Evolutionary conservation across 2,329 filamentous ascomycete genomes (phyloP), one percentile per base, ranked within the genome.

Genomic region (Lasiodiplodia sp.): DNA sequence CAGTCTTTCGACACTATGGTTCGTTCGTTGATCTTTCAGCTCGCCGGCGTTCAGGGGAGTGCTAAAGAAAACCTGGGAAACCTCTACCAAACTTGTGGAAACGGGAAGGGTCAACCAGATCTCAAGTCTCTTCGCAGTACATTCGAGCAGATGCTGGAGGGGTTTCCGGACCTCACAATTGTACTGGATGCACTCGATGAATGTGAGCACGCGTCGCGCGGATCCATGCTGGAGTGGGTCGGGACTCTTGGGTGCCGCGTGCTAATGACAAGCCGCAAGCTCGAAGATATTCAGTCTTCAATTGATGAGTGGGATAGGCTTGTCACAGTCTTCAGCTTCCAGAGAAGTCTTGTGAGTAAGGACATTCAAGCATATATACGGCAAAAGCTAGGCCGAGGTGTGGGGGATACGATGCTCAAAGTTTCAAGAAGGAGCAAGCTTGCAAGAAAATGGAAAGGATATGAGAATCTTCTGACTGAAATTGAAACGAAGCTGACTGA

Each of bases 11-110:
- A 78, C 18, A 70, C 73, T 0, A 77, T 81, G 73, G 14, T 83
- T 1, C 75, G 77, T 16, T 82, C 80, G 10, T 71, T 84, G 2
- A 53, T 82, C 12, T 69, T 49, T 16, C 82, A 84, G 67, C 71
- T 82, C 2, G 75, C 31, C 31, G 1, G 31, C 8, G 8, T 34
- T 1, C 10, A 34, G 8, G 1, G 8, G 8, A 51, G 8, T 2
- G 1, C 47, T 4, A 25, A 14, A n/a, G 5, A 3, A 18, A n/a
- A 18, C 7, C 12, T 18, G 18, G 18, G 2, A n/a, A n/a, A n/a
- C n/a, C n/a, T n/a, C n/a, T n/a, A n/a, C n/a, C 31, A 34, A 7
- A 18, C 38, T 1, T 72, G 74, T n/a, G 72, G 74, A 31, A 3
- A 23, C 0, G 12, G 68, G 4, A 68, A 34, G 0, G 0, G 58